Percentiles rank a stretch among this genome's conserved stretches.
Conservation (phyloP, 2,329 filamentous ascomycete species). For the Pseudogymnoascus sp. region DNA sequence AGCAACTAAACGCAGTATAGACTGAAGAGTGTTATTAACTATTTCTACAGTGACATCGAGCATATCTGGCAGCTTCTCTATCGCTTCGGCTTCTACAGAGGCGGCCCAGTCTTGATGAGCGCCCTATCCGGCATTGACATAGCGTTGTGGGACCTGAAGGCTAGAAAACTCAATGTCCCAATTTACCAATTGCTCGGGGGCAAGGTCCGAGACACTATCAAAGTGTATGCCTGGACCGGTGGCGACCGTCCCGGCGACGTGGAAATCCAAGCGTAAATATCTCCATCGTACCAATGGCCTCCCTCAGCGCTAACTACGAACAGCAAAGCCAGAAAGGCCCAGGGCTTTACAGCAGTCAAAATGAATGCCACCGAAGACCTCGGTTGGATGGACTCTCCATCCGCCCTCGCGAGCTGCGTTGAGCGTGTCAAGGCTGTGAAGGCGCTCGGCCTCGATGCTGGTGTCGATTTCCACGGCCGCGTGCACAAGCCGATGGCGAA, state of each 20-base stretch:
- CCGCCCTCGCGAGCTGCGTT: constrained; percentile 54
- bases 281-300: background rate
- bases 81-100: constrained; percentile 67
- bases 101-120: constrained; percentile 74
- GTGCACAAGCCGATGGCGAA: constrained; percentile 77
- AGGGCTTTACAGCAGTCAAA: constrained; percentile 63
- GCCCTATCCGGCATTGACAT: constrained; percentile 73
- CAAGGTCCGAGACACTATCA: constrained; percentile 62
- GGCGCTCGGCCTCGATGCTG: constrained; percentile 62
- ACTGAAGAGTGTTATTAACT: constrained; percentile 1
- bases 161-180: constrained; percentile 56
- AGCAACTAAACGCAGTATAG: background rate
- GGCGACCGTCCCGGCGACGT: constrained; percentile 66
- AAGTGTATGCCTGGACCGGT: constrained; percentile 74
- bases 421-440: constrained; percentile 65
- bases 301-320: constrained; percentile 12
- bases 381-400: constrained; percentile 69
- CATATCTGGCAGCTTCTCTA: constrained; percentile 73
- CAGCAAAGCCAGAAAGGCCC: constrained; percentile 49
- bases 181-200: constrained; percentile 70
- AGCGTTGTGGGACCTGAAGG: constrained; percentile 73
- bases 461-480: constrained; percentile 71
- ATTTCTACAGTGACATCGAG: constrained; percentile 58
- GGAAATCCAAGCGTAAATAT: constrained; percentile 50
- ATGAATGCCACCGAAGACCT: constrained; percentile 77